phyloP scores from a whole-genome alignment of 257 asterid species.

The Solanum arcanum region DNA sequence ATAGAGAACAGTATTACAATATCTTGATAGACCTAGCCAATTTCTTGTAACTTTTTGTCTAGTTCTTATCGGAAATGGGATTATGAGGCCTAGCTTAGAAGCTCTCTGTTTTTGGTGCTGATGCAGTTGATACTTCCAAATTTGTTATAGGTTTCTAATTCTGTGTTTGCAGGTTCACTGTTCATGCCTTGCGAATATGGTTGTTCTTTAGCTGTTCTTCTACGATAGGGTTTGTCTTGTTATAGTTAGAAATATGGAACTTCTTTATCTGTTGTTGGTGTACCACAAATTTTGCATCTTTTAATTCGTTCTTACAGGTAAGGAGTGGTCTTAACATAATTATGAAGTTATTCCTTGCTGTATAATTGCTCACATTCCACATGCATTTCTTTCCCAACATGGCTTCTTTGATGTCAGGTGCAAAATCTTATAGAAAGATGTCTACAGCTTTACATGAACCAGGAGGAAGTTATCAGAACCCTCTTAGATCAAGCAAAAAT shows the following conservation, averaged over 20 bases:
- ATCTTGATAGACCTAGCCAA: neutral
- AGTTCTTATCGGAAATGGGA: neutral
- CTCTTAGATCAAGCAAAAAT: slow-evolving; percentile 74
- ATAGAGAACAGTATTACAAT: neutral
- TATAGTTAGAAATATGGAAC: neutral
- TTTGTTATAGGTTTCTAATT: neutral
- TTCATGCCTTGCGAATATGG: neutral
- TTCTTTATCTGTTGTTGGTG: neutral
- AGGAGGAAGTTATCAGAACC: slow-evolving; percentile 72
- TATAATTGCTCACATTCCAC: neutral
- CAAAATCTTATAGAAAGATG: slow-evolving; percentile 95
- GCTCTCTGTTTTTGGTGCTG: neutral
- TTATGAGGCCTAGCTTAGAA: neutral
- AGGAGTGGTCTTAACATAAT: neutral
- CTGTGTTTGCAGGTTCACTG: neutral
- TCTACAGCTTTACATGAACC: slow-evolving; percentile 95
- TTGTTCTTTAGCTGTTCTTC: neutral
- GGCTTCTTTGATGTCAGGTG: slow-evolving; percentile 34
- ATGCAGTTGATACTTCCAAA: neutral
- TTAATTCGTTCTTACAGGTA: neutral
- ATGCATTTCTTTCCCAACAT: neutral
- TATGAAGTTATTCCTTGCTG: neutral
- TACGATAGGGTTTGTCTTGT: neutral
- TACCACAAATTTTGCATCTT: neutral
- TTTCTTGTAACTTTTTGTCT: neutral